phyloP scores from a whole-genome alignment of 768 basidiomycete species.

The Austroboletus eburneus region DNA sequence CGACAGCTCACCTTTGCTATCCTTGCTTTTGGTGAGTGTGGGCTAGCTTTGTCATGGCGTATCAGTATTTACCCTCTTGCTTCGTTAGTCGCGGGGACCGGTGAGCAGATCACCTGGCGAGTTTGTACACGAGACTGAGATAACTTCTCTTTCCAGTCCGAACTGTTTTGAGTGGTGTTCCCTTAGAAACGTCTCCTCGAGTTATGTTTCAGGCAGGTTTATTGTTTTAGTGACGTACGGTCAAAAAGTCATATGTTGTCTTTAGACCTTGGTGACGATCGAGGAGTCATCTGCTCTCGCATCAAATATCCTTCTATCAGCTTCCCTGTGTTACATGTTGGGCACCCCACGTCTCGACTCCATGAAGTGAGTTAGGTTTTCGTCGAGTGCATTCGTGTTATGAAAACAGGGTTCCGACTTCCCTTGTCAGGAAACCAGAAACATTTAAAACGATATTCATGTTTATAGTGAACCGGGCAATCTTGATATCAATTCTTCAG shows the following conservation, averaged over 20 bases:
- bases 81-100: slow-evolving; percentile 4
- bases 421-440: slow-evolving; percentile 11
- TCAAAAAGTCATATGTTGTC: background rate
- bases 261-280: slow-evolving; percentile 5
- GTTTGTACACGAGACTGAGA: slow-evolving; percentile 4
- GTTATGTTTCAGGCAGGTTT: slow-evolving; percentile 8
- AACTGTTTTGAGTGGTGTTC: slow-evolving; percentile 8
- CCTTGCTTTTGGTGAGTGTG: slow-evolving; percentile 9
- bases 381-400: background rate
- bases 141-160: slow-evolving; percentile 8
- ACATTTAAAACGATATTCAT: slow-evolving; percentile 12
- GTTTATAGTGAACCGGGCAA: slow-evolving; percentile 16
- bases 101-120: background rate
- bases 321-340: slow-evolving; percentile 13
- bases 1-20: slow-evolving; percentile 9
- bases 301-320: slow-evolving; percentile 13
- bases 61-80: background rate
- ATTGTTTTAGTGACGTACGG: background rate
- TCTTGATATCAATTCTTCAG: slow-evolving; percentile 17
- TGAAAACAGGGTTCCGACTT: background rate
- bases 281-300: slow-evolving; percentile 14
- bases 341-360: slow-evolving; percentile 3
- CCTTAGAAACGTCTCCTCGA: slow-evolving; percentile 3
- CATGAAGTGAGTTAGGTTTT: slow-evolving; percentile 3
- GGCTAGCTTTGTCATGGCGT: background rate